Evolutionary conservation across 2,329 filamentous ascomycete genomes (phyloP).

Genomic region (Paecilomyces dactylethromorphus): DNA sequence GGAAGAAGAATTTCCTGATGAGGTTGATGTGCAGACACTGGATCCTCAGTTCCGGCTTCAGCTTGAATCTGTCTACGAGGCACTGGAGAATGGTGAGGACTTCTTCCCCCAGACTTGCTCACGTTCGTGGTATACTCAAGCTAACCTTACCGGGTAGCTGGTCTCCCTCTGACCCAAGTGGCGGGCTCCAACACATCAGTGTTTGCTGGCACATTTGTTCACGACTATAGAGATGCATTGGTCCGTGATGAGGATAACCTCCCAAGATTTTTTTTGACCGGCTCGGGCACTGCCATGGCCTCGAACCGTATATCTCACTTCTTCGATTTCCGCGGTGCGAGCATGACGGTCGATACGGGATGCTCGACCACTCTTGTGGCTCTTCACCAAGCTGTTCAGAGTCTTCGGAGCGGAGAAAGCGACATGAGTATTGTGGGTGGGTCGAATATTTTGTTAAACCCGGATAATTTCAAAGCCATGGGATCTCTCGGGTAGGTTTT

Average conservation of each 20-base stretch:
- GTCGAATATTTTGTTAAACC: slow-evolving; percentile 2
- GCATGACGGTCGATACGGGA: slow-evolving; percentile 15
- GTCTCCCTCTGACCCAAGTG: neutral
- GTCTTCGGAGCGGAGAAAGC: slow-evolving; percentile 7
- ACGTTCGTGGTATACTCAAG: no score
- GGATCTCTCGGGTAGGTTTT: no score
- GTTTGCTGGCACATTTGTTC: slow-evolving; percentile 1
- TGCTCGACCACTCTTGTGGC: slow-evolving; percentile 12
- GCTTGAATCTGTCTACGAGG: slow-evolving; percentile 6
- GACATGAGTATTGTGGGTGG: slow-evolving; percentile 3
- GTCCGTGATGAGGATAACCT: slow-evolving; percentile 12
- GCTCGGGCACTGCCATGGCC: slow-evolving; percentile 6
- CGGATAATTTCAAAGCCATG: neutral
- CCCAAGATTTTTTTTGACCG: slow-evolving; percentile 2
- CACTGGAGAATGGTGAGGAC: slow-evolving; percentile 1
- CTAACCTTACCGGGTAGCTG: no score
- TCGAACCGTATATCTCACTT: slow-evolving; percentile 18
- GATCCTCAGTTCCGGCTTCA: slow-evolving; percentile 8
- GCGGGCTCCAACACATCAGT: neutral
- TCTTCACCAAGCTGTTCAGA: slow-evolving; percentile 15
- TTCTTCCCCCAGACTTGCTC: no score
- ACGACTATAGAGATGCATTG: slow-evolving; percentile 12
- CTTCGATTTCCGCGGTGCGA: slow-evolving; percentile 15
- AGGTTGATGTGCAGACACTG: neutral
- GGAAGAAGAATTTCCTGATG: no score